phyloP scores from a whole-genome alignment of 805 yeast genomes.

The Zygoascus flipseniorum region DNA sequence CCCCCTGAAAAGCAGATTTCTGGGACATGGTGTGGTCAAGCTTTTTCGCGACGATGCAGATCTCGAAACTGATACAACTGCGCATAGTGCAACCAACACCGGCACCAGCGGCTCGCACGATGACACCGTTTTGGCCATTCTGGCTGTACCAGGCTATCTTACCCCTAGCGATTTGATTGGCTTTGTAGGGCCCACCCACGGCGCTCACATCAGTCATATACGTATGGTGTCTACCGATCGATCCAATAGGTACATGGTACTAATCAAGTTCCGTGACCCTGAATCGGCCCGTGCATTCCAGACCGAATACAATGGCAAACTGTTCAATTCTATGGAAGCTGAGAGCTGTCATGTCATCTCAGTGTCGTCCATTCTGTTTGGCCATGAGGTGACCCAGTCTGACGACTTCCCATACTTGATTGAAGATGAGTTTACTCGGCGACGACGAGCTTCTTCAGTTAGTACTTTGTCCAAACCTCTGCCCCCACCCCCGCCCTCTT shows the following conservation, averaged over 20 bases:
- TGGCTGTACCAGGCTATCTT: constrained; percentile 84
- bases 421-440: constrained; percentile 60
- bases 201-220: constrained; percentile 55
- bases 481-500: constrained; percentile 21
- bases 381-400: constrained; percentile 21
- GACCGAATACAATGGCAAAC: constrained; percentile 56
- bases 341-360: constrained; percentile 73
- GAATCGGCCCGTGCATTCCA: constrained; percentile 56
- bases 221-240: constrained; percentile 59
- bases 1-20: constrained; percentile 47
- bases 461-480: constrained; percentile 9
- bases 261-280: constrained; percentile 60
- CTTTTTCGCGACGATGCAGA: constrained; percentile 46
- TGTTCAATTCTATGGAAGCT: constrained; percentile 82
- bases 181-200: constrained; percentile 58
- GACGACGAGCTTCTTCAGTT: constrained; percentile 5
- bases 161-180: constrained; percentile 78
- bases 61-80: constrained; percentile 1
- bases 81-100: constrained; percentile 8
- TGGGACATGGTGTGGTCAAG: constrained; percentile 70
- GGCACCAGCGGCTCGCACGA: constrained; percentile 14
- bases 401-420: constrained; percentile 56
- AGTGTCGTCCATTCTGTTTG: constrained; percentile 51
- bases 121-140: constrained; percentile 55
- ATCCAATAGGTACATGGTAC: constrained; percentile 64